phyloP scores from a whole-genome alignment of 1,284 basidiomycete species.

The Sanghuangporus weigelae region DNA sequence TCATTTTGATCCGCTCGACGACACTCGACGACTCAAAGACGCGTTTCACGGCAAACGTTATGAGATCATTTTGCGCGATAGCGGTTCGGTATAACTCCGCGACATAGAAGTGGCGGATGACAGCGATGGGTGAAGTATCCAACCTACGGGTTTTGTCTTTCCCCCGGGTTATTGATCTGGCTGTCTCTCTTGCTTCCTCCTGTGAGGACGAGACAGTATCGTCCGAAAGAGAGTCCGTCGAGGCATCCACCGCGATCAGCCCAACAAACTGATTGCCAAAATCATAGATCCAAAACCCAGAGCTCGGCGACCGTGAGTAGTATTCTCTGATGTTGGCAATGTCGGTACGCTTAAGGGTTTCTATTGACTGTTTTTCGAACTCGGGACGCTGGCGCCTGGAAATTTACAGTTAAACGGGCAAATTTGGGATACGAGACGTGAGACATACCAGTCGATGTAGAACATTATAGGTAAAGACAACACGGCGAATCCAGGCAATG shows the following conservation, averaged over 20 bases:
- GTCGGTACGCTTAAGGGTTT: slow-evolving; percentile 53
- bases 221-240: slow-evolving; percentile 32
- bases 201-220: slow-evolving; percentile 21
- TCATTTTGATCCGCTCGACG: slow-evolving; percentile 41
- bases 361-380: slow-evolving; percentile 53
- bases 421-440: not conserved
- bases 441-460: slow-evolving; percentile 60
- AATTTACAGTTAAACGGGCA: not conserved
- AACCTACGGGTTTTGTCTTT: slow-evolving; percentile 23
- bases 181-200: not conserved
- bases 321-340: slow-evolving; percentile 47
- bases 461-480: slow-evolving; percentile 62
- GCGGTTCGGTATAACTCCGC: slow-evolving; percentile 56
- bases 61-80: slow-evolving; percentile 60
- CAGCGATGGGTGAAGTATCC: slow-evolving; percentile 43
- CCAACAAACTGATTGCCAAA: slow-evolving; percentile 58
- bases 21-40: slow-evolving; percentile 44
- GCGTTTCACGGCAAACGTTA: slow-evolving; percentile 51
- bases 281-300: slow-evolving; percentile 67
- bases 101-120: slow-evolving; percentile 75
- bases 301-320: slow-evolving; percentile 56
- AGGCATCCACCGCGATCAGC: slow-evolving; percentile 65
- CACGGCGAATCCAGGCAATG: slow-evolving; percentile 61
- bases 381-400: slow-evolving; percentile 63
- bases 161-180: not conserved